These are phyloP conservation scores for Stephania japonica DNA, from an alignment of 164 flowering plant genomes.

Conservation along the genomic window DNA sequence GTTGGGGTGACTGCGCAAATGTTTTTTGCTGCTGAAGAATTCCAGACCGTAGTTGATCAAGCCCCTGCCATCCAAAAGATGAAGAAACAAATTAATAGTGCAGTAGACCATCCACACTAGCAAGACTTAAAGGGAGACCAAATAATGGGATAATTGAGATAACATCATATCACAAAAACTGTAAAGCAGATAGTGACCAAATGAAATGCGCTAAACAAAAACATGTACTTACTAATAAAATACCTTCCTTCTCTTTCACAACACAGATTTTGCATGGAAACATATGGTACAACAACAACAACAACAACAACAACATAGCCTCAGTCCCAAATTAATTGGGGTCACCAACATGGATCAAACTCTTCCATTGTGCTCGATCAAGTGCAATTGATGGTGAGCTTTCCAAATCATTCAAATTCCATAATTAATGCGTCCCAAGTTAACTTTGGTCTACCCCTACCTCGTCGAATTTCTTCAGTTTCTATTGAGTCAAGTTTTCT, in stretches of 20 bases:
- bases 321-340: too few species aligned
- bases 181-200: not conserved
- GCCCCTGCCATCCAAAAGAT: constrained; percentile 37
- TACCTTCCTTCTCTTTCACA: not conserved
- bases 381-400: too few species aligned
- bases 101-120: not conserved
- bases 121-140: not conserved
- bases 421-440: too few species aligned
- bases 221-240: not conserved
- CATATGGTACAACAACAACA: too few species aligned
- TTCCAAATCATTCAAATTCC: too few species aligned
- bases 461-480: too few species aligned
- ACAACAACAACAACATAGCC: too few species aligned
- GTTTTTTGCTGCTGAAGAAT: constrained; percentile 87
- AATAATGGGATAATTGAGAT: not conserved
- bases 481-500: too few species aligned
- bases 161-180: not conserved
- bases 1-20: constrained; percentile 77
- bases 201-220: not conserved
- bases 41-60: constrained; percentile 79
- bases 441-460: too few species aligned
- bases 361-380: too few species aligned
- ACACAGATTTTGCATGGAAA: not conserved
- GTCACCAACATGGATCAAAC: too few species aligned
- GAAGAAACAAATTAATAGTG: not conserved